Evolutionary conservation across 192 early-diverging fungal species (phyloP).

Genomic region (Chytriomyces sp.): DNA sequence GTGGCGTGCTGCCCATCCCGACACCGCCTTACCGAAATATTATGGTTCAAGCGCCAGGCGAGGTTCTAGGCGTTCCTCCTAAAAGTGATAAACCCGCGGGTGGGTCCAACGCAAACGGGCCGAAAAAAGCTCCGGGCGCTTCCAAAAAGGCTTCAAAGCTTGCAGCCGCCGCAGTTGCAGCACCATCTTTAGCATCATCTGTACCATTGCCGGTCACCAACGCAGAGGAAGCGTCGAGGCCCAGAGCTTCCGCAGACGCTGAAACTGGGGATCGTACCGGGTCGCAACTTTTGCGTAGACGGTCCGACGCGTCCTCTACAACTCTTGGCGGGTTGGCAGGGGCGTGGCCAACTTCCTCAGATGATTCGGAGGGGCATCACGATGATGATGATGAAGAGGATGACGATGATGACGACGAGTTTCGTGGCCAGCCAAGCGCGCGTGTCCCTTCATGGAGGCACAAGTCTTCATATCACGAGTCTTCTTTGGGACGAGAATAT

Average conservation of each 20-base stretch:
- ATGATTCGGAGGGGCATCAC: not conserved
- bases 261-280: not conserved
- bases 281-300: not conserved
- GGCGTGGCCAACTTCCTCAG: not conserved
- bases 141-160: not conserved
- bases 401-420: not conserved
- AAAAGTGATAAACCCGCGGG: not conserved
- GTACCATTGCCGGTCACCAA: not conserved
- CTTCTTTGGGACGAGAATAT: not conserved
- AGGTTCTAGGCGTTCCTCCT: not conserved
- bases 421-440: not conserved
- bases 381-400: slow-evolving; percentile 5
- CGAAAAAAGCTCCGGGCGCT: not conserved
- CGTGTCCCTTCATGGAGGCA: not conserved
- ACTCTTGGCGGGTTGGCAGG: slow-evolving; percentile 5
- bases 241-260: not conserved
- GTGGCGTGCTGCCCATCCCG: slow-evolving; percentile 5
- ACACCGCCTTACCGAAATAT: slow-evolving; percentile 16
- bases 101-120: slow-evolving; percentile 1
- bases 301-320: not conserved
- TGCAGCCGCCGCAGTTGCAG: not conserved
- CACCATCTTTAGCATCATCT: not conserved
- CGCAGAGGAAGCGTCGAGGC: not conserved
- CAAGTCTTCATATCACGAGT: not conserved
- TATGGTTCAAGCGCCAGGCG: not conserved